Evolutionary conservation across 2,329 filamentous ascomycete species (phyloP), one percentile per base, ranked within the genome.

Genomic region (Sclerotinia borealis): DNA sequence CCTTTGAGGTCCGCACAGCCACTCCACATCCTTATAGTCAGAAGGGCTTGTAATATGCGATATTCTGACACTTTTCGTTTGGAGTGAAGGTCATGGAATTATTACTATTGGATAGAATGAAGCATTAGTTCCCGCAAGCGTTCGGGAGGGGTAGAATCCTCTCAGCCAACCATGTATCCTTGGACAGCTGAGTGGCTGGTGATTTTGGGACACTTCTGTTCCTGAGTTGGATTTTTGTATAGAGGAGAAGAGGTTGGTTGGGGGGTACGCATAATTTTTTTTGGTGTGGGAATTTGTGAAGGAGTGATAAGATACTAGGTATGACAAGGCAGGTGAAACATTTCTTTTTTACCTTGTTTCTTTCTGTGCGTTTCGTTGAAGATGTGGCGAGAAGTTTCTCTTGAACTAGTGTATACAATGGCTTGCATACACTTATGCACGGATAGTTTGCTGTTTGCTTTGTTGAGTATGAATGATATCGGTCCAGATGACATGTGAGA

Each of bases 141-240:
- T n/a, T 17, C 13, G 4, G 11, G 49, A 56, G 17, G 49, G 29
- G 59, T 36, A 29, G 17, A 55, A 55, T 39, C 36, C 37, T 45
- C 9, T 34, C 37, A 61, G 5, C 27, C 6, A 61, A 61, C 49
- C 27, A 47, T 34, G 5, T 43, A 55, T 27, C 59, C 59, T 25
- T 61, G 59, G 29, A 61, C 15, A 37, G 59, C 49, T 61, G 59
- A 61, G 27, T 37, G 54, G 19, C 54, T 34, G 8, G 19, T 45
- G 29, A 19, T 45, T 45, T 56, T 34, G n/a, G 19, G 11, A 10
- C 3, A 45, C 6, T 15, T 54, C 39, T 13, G 51, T 54, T 37
- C 27, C 36, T 39, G 7, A 56, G 52, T 56, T 43, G 45, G 37
- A 22, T 51, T 34, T 54, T 27, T 51, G 27, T 25, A 11, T 39